Base-by-base conservation (phyloP, 2,329 filamentous ascomycete species). In the Aureobasidium namibiae region DNA sequence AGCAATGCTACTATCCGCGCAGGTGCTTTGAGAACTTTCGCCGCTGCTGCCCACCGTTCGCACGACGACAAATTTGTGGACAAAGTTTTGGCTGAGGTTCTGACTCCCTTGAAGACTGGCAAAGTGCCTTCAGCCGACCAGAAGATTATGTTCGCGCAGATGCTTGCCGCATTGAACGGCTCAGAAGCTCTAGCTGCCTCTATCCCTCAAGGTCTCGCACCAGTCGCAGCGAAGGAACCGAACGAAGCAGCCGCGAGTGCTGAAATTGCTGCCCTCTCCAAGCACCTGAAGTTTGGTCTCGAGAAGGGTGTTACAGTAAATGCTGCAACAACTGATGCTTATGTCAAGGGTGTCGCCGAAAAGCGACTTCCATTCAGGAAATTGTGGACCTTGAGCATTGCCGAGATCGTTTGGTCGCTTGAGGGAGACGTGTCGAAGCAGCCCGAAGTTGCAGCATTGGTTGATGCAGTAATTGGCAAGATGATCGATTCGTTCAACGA, bases 61-160 rank as follows among this genome's bases (percentile, higher is more conserved):
- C 70, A 75, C 49, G 81, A 89, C 63, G 76, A 78, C 36, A 73
- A 78, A 3, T 72, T 79, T 4, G 74, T 95, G 42, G 80, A 83
- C 36, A 86, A 88, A 67, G 82, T 92, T 44, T 80, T 85, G 2
- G 86, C 90, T 62, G 92, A 97, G 70, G 81, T 97, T 50, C 75
- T 94, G 6, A 80, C 76, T 13, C 91, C 91, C 1, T 74, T 99
- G 61, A 96, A 92, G 71, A 80, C 85, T 18, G 87, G 89, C 56
- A 99, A 97, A 70, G 79, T 96, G 21, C 82, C 91, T 3, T 86
- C 87, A 56, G 85, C 89, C 16, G 94, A 99, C 61, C 91, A 97
- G 66, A 87, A 91, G 67, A 81, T 88, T 4, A 76, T 92, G 2
- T 86, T 96, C 73, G 86, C 90, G 4, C 88, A 94, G 68, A 89